Evolutionary conservation across 768 basidiomycete species (phyloP), one percentile per base, ranked within the genome.

Genomic region (Calocybe cyanea): DNA sequence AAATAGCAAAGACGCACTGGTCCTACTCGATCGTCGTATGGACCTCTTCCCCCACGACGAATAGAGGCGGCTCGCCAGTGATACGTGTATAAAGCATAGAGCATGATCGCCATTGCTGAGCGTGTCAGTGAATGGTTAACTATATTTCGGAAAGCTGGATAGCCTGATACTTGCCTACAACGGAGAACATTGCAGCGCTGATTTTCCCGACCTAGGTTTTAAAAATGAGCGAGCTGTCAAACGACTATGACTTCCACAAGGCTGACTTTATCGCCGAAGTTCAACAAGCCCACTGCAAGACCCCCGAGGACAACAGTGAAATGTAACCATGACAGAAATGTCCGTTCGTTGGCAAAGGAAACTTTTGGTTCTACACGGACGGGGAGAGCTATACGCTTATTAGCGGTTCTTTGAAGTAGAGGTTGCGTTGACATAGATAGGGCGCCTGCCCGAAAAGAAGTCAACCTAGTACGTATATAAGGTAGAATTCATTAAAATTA

Each of bases 221-320:
- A 24, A 37, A 43, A 24, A 43, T n/a, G 24, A 40, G 11, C 43
- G 21, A 15, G 40, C 32, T 28, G 28, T 45, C 14, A 14, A 34
- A 25, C 7, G 17, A 34, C 41, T 15, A 36, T 13, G 17, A 13
- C 30, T 34, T 23, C 18, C 41, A 49, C n/a, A 41, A 52, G 41
- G 58, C 72, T 49, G 48, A 86, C 92, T 70, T 90, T 90, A 65
- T 98, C 96, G 50, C 96, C 96, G 72, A 99, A 99, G 67, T 99
- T 99, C 57, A 99, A 74, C 46, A 99, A 69, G 9, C 96, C 96
- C 11, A 98, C 93, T 1, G 93, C 89, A 37, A 99, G 78, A 46
- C 96, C 96, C 21, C 95, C 94, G 7, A 99, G 83, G 47, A 99
- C 92, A 67, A 98, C 92, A 32, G 94, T 93, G 64, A 96, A 97